Evolutionary conservation across 352 stramenopile species (phyloP), one percentile per base, ranked within the genome.

Genomic region (Phytophthora quininea): DNA sequence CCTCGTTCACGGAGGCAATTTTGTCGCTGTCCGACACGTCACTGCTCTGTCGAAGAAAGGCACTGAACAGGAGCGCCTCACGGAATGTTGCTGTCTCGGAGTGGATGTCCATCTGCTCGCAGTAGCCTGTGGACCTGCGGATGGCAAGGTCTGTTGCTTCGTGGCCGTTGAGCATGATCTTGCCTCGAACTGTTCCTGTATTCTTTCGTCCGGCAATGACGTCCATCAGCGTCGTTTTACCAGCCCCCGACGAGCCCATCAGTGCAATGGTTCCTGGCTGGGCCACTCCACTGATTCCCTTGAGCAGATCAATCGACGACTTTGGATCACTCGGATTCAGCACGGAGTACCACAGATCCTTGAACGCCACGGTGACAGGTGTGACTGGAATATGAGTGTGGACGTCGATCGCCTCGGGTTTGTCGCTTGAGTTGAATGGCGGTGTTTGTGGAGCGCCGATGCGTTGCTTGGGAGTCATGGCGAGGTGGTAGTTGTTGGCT

Each of bases 141-240:
- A 74, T 71, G 7, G 58, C 58, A 8, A 77, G 55, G 7, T 70
- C 43, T n/a, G 48, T 76, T 11, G 62, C 72, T 5, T 72, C 50
- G 54, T 89, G 81, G 43, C 93, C 91, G 70, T 97, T 97, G 9
- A 97, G 53, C 24, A 76, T 59, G 57, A 98, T 83, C 8, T 90
- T 60, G 29, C 92, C 91, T 51, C 62, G 69, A 49, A 96, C 74
- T 9, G 37, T 74, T 24, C 93, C 91, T 27, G 58, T 64, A 31
- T 74, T 91, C 73, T 98, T 98, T 51, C 93, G 77, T 12, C 94
- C 71, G 1, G 92, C 88, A 42, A 98, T 89, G 3, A 98, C 91
- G 74, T 98, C 92, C 62, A 97, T 87, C 5, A 98, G 74, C 8
- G 66, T 73, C 7, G 66, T 73, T 47, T 72, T 72, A 6, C 64